Evolutionary conservation across 805 yeast species (phyloP).

Genomic region (Hanseniaspora clermontiae): DNA sequence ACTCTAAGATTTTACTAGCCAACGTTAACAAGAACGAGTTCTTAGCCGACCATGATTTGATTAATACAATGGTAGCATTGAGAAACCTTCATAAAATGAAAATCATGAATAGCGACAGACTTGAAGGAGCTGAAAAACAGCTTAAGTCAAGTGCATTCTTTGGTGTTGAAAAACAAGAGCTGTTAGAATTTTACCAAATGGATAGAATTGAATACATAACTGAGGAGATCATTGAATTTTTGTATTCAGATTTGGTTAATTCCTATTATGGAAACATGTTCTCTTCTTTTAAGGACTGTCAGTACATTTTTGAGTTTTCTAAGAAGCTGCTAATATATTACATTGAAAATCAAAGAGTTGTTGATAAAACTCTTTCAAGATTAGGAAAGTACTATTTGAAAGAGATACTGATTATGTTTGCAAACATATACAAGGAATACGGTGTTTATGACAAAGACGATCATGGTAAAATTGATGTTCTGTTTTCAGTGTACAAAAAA

Average conservation of each 20-base stretch:
- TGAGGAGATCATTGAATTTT: neutral
- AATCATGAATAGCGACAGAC: neutral
- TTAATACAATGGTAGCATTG: neutral
- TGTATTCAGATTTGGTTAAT: neutral
- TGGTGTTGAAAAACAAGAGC: neutral
- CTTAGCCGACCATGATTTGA: neutral
- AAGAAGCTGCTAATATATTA: neutral
- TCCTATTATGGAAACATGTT: conserved; percentile 1
- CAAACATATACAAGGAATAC: conserved; percentile 8
- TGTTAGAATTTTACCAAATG: neutral
- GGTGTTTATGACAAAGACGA: neutral
- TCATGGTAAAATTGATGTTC: neutral
- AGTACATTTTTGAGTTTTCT: neutral
- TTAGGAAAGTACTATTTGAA: neutral
- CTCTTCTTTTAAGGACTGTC: neutral
- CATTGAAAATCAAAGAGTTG: neutral
- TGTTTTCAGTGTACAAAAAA: conserved; percentile 1
- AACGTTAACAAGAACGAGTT: neutral
- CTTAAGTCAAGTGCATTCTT: too few species aligned
- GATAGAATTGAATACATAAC: neutral
- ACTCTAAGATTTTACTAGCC: neutral
- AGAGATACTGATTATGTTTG: neutral
- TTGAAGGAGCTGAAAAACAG: neutral
- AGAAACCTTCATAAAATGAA: neutral
- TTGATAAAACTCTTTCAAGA: neutral